Conservation (phyloP, 306 rosid species). For the Calophaca sinica region DNA sequence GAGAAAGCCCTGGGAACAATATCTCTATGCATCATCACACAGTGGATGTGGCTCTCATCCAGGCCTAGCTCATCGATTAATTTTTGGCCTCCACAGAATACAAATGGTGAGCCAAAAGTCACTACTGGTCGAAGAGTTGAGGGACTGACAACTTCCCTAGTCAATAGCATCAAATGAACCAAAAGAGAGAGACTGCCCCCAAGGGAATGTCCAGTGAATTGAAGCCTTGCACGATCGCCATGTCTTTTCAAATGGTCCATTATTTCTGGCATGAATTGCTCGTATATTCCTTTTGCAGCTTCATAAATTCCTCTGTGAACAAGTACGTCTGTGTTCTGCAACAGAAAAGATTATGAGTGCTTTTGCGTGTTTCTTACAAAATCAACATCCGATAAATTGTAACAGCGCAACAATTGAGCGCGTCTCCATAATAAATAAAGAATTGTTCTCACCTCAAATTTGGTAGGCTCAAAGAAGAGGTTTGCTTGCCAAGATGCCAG, state of each 20-base stretch:
- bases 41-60: slow-evolving; percentile 71
- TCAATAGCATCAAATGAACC: slow-evolving; percentile 82
- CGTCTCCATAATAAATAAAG: background rate
- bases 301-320: slow-evolving; percentile 97
- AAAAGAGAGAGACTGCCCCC: slow-evolving; percentile 96
- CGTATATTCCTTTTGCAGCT: slow-evolving; percentile 92
- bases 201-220: slow-evolving; percentile 90
- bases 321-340: slow-evolving; percentile 73
- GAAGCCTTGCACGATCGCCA: slow-evolving; percentile 81
- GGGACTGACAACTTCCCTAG: slow-evolving; percentile 66
- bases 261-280: slow-evolving; percentile 87
- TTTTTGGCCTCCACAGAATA: slow-evolving; percentile 84
- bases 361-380: slow-evolving; percentile 25
- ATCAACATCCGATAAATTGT: background rate
- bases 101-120: slow-evolving; percentile 93
- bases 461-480: slow-evolving; percentile 92
- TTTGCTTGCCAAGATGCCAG: slow-evolving; percentile 95
- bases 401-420: background rate
- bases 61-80: slow-evolving; percentile 67
- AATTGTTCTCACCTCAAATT: slow-evolving; percentile 75
- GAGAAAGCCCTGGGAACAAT: slow-evolving; percentile 97
- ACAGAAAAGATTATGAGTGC: slow-evolving; percentile 9
- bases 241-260: slow-evolving; percentile 67
- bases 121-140: slow-evolving; percentile 77
- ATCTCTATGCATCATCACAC: slow-evolving; percentile 95